A percentile compares a stretch with the other conserved stretches of the same genome.
Conservation (phyloP, 768 basidiomycete genomes). For the Termitomyces eurrhizus region DNA sequence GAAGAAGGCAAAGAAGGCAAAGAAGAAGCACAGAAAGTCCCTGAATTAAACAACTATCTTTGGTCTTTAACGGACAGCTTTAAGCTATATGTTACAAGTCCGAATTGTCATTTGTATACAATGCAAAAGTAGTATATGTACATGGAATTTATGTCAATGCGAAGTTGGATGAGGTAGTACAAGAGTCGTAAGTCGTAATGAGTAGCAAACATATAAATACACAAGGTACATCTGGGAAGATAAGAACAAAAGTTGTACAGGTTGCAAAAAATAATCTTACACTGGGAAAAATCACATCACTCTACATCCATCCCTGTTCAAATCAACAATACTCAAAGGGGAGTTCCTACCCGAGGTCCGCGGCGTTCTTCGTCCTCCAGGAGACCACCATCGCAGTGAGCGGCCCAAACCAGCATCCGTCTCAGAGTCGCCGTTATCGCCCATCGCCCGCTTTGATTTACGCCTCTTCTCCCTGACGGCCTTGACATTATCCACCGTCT, state of each 20-base stretch:
- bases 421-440: slow-evolving; percentile 30
- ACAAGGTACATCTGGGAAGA: slow-evolving; percentile 8
- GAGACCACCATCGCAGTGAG: slow-evolving; percentile 51
- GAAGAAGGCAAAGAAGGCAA: slow-evolving; percentile 27
- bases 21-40: slow-evolving; percentile 31
- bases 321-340: slow-evolving; percentile 40
- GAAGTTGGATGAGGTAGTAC: neutral
- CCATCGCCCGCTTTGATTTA: slow-evolving; percentile 46
- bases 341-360: slow-evolving; percentile 42
- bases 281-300: slow-evolving; percentile 48
- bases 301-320: slow-evolving; percentile 60
- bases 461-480: slow-evolving; percentile 63
- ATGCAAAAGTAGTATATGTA: slow-evolving; percentile 5
- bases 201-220: neutral
- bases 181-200: neutral
- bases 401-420: slow-evolving; percentile 19
- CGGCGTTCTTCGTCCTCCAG: slow-evolving; percentile 37
- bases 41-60: neutral
- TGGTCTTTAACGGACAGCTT: neutral
- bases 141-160: neutral
- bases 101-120: neutral
- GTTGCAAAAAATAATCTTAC: slow-evolving; percentile 6
- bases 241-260: slow-evolving; percentile 14
- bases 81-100: neutral
- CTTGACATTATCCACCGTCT: slow-evolving; percentile 76